Evolutionary conservation across 306 rosid genomes (phyloP).

Genomic region (Parietaria judaica): DNA sequence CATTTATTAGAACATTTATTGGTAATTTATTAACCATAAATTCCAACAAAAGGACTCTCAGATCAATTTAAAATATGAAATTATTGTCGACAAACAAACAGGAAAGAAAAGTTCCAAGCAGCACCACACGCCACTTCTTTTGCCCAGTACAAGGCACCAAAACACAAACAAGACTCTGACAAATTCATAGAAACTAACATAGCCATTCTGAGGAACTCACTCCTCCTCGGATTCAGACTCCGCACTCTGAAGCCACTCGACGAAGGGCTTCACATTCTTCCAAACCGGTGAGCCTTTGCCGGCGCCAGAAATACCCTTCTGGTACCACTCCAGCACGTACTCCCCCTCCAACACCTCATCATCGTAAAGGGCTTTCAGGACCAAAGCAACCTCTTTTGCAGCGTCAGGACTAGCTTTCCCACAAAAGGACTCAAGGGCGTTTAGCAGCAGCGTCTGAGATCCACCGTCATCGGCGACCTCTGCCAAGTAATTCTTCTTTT

Average conservation of each 20-base stretch:
- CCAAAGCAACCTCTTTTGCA: slow-evolving; percentile 42
- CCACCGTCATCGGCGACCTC: slow-evolving; percentile 32
- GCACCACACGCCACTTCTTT: too few relatives aligned
- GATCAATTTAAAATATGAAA: too few relatives aligned
- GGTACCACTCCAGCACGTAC: slow-evolving; percentile 38
- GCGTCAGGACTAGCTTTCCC: slow-evolving; percentile 30
- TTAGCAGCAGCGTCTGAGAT: slow-evolving; percentile 34
- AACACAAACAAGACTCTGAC: neutral
- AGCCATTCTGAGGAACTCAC: slow-evolving; percentile 11
- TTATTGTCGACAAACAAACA: too few relatives aligned
- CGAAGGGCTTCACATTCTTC: slow-evolving; percentile 44
- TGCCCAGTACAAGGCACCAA: too few relatives aligned
- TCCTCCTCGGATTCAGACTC: slow-evolving; percentile 60
- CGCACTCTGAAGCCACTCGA: slow-evolving; percentile 58
- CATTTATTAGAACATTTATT: too few relatives aligned
- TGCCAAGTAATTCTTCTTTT: slow-evolving; percentile 43
- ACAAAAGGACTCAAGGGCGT: slow-evolving; percentile 33
- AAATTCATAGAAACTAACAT: too few relatives aligned
- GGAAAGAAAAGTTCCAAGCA: too few relatives aligned
- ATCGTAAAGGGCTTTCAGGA: slow-evolving; percentile 45
- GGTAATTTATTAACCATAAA: too few relatives aligned
- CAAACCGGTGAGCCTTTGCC: slow-evolving; percentile 32
- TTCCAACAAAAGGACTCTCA: too few relatives aligned
- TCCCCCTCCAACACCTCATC: slow-evolving; percentile 39
- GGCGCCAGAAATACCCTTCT: slow-evolving; percentile 29